Evolutionary conservation across 495 filamentous ascomycete genomes (phyloP), one percentile per base, ranked within the genome.

Genomic region (Trichoderma reesei): DNA sequence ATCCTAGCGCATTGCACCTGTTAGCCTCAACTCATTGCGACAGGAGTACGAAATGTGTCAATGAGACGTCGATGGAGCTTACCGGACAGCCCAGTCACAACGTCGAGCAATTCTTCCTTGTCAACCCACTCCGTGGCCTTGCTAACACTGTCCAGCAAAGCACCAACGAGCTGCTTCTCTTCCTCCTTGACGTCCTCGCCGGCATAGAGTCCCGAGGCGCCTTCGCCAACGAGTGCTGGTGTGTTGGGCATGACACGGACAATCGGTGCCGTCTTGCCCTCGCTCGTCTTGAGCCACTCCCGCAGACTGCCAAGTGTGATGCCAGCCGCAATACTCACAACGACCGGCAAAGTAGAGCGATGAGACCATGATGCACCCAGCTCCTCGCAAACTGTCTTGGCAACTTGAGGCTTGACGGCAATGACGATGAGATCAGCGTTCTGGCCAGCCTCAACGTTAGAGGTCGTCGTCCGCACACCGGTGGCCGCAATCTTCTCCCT

Each of bases 161-260:
- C 65, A 13, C 63, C 61, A 7, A 70, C 65, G 10, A 74, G 67
- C 38, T 73, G 71, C 66, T 72, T 74, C 66, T 76, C 70, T 5
- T 60, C 67, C 16, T 65, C 56, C 8, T 71, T 65, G 16, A 74
- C 72, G 11, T 71, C 71, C 14, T 66, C 68, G 60, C 68, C 68
- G 0, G 74, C 73, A 64, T 67, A 74, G 10, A 76, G 68, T 7
- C 74, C 74, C 3, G 71, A 71, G 9, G 74, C 74, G 42, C 74
- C 74, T 60, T 76, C 74, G 33, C 71, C 70, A 16, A 74, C 66
- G 38, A 76, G 62, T 3, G 74, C 72, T n/a, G 74, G 74, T n/a
- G 74, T 76, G 60, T 76, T 76, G 7, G 74, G 74, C 74, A 76
- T 76, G 54, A 74, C 74, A 20, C 74, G 68, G 8, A 76, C 67